phyloP scores from a whole-genome alignment of 148 eudicot genomes.

The Simmondsia chinensis region DNA sequence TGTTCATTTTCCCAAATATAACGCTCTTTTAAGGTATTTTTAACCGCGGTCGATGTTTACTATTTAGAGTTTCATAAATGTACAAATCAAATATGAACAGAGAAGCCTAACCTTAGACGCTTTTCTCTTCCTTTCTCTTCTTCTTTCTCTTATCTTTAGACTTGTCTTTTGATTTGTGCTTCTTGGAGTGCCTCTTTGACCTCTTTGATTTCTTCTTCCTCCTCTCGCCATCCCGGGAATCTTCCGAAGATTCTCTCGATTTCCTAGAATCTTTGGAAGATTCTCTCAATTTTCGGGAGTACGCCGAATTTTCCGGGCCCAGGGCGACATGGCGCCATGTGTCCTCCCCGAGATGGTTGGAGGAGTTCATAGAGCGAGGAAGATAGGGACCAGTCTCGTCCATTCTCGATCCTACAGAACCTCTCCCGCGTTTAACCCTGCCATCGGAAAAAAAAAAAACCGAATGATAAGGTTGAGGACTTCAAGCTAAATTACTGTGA shows the following conservation, averaged over 20 bases:
- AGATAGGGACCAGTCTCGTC: slow-evolving; percentile 94
- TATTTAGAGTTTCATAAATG: too few species aligned
- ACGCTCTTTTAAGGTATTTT: too few species aligned
- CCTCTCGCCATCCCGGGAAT: too few species aligned
- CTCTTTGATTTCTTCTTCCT: slow-evolving; percentile 27
- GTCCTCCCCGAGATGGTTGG: slow-evolving; percentile 12
- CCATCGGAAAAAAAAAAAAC: slow-evolving; percentile 7
- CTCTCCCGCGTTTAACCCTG: slow-evolving; percentile 93
- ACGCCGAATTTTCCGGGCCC: slow-evolving; percentile 75
- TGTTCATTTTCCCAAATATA: too few species aligned
- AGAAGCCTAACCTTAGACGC: too few species aligned
- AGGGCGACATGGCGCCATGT: slow-evolving; percentile 15
- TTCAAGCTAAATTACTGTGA: not conserved
- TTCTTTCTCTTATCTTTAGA: slow-evolving; percentile 43
- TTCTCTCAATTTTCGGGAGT: slow-evolving; percentile 18
- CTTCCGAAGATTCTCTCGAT: slow-evolving; percentile 19
- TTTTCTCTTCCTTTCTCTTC: slow-evolving; percentile 37
- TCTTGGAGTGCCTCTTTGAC: slow-evolving; percentile 51
- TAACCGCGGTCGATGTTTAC: too few species aligned
- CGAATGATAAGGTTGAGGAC: slow-evolving; percentile 3
- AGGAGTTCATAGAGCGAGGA: slow-evolving; percentile 20
- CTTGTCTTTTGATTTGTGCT: slow-evolving; percentile 53
- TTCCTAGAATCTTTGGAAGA: slow-evolving; percentile 39
- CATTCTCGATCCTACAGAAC: slow-evolving; percentile 86
- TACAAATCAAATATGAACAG: too few species aligned